A percentile compares a stretch with the other conserved stretches of the same genome.
Conservation (phyloP, 140 eudicot genomes). For the Bidens hawaiensis region DNA sequence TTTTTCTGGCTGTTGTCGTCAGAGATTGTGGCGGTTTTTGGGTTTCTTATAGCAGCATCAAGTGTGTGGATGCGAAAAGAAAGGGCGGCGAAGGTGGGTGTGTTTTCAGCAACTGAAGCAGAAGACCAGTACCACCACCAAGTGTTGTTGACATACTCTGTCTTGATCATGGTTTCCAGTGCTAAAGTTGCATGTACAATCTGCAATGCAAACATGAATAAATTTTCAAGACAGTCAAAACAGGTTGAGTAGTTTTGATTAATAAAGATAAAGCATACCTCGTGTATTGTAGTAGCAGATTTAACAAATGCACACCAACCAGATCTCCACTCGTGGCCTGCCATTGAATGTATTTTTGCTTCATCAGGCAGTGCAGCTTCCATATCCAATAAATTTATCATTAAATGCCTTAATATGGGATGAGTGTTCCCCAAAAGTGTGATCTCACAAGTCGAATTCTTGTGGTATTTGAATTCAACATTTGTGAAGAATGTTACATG, state of each 20-base stretch:
- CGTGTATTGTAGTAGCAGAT: constrained; percentile 41
- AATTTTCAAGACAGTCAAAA: not conserved
- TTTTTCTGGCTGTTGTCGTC: constrained; percentile 7
- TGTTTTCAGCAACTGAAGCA: constrained; percentile 47
- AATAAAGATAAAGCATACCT: constrained; percentile 30
- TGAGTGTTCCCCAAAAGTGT: constrained; percentile 31
- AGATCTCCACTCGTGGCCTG: constrained; percentile 34
- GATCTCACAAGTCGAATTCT: not conserved
- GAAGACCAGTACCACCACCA: constrained; percentile 89
- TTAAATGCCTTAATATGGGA: constrained; percentile 34
- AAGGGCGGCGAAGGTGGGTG: constrained; percentile 45
- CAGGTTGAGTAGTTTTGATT: not conserved
- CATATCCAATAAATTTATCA: constrained; percentile 59
- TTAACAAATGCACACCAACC: constrained; percentile 62
- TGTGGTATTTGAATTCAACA: not conserved
- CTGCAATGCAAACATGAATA: constrained; percentile 24
- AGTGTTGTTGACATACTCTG: constrained; percentile 37
- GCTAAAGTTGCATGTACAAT: constrained; percentile 51
- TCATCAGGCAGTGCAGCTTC: constrained; percentile 64
- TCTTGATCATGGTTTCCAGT: constrained; percentile 57
- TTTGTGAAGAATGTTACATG: not conserved
- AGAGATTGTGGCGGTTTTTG: constrained; percentile 3
- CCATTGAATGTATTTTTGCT: constrained; percentile 35
- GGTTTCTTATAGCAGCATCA: constrained; percentile 47
- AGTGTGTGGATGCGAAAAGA: constrained; percentile 58